Evolutionary conservation across 2,329 filamentous ascomycete genomes (phyloP), one percentile per base, ranked within the genome.

Genomic region (Aplosporella prunicola): DNA sequence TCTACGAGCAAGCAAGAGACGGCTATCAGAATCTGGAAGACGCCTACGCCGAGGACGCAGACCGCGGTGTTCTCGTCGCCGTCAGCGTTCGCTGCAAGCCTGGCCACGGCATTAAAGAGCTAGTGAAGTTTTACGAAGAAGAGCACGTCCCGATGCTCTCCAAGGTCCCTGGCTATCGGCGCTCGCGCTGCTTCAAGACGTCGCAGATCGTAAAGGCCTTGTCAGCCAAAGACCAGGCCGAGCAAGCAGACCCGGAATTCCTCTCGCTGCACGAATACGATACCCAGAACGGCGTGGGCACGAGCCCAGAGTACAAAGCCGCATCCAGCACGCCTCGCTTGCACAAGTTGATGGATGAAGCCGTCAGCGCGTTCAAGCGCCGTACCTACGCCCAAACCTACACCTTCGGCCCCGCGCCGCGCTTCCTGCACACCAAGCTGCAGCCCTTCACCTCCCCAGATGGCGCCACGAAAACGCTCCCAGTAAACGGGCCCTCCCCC

Each of bases 161-260:
- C 43, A 80, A 80, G 51, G 72, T 88, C 0, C 80, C 82, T 0
- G 86, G 86, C 4, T 93, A 85, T 83, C 62, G 82, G 42, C 76
- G 85, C 24, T 80, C 80, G 11, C 71, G 85, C 25, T 63, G 80
- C 27, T 87, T 80, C 58, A 71, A 74, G 41, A 82, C 80, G 3
- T 79, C 78, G 0, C 67, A 67, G 20, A 65, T 86, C 2, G 38
- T 40, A n/a, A 40, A 40, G 32, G 31, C 38, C 7, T 76, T 80
- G 39, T 64, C 71, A 15, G 31, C 38, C 4, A 20, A 22, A 11
- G 38, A 35, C 9, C n/a, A n/a, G n/a, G n/a, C n/a, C n/a, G 56
- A 60, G 30, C 31, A 57, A 2, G 43, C 62, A 17, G 63, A 65
- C 13, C 66, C 69, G 0, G 74, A 76, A 47, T 40, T 45, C 18